Conservation (phyloP, 441 rosid genomes). For the Macaranga tanarius region DNA sequence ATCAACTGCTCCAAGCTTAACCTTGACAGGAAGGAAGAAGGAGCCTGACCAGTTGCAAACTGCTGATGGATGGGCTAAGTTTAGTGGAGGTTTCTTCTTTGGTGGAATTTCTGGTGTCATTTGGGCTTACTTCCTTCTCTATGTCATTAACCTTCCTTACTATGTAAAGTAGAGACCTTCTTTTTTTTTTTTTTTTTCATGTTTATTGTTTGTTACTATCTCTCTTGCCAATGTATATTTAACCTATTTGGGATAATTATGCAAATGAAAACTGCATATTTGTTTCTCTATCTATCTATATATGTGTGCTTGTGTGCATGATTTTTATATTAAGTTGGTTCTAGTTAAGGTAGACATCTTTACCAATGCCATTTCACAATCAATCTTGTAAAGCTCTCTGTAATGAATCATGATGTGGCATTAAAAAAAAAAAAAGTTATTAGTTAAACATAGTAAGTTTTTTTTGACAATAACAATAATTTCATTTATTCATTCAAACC, state of each 20-base stretch:
- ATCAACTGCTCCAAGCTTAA: slow-evolving; percentile 72
- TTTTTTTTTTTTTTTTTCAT: neutral
- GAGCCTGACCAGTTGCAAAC: slow-evolving; percentile 91
- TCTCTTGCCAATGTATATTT: slow-evolving; percentile 9
- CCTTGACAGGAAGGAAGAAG: slow-evolving; percentile 93
- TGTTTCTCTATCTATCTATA: slow-evolving; percentile 1
- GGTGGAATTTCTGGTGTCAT: slow-evolving; percentile 93
- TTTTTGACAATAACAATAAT: no score
- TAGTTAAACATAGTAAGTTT: no score
- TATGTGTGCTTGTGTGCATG: neutral
- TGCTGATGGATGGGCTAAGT: slow-evolving; percentile 90
- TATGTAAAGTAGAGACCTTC: slow-evolving; percentile 49
- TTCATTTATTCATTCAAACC: no score
- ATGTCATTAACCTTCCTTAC: slow-evolving; percentile 84
- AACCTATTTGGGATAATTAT: neutral
- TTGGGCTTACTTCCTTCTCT: slow-evolving; percentile 94
- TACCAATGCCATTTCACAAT: no score
- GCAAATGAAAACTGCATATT: slow-evolving; percentile 13
- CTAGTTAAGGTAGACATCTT: no score
- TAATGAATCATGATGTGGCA: no score
- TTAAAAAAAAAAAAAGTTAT: no score
- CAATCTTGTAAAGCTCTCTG: no score
- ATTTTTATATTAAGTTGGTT: no score
- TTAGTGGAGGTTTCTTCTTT: slow-evolving; percentile 87
- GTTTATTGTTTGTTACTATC: neutral